These are phyloP conservation scores for Serpula lacrymans DNA, from an alignment of 768 basidiomycete species.

Conservation along the genomic window DNA sequence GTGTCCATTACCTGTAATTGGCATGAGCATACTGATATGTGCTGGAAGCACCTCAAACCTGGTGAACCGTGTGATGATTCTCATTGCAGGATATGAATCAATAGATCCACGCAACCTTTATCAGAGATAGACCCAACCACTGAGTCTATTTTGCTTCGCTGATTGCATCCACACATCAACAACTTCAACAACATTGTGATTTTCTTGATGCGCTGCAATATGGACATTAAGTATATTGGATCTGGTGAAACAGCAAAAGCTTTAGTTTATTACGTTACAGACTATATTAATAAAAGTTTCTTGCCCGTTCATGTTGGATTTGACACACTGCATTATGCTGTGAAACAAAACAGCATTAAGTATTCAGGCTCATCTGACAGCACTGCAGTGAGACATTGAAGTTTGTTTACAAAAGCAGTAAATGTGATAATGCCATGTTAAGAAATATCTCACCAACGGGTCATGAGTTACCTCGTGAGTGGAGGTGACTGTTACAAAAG, in stretches of 20 bases:
- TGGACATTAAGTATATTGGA: conserved; percentile 29
- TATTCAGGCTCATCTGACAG: background rate
- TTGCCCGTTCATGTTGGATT: conserved; percentile 19
- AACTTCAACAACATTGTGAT: no score
- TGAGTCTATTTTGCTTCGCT: no score
- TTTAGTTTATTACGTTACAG: conserved; percentile 32
- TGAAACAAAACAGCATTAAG: background rate
- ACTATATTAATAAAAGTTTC: conserved; percentile 33
- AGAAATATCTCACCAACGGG: conserved; percentile 23
- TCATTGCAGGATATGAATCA: no score
- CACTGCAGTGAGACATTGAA: background rate
- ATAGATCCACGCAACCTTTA: no score
- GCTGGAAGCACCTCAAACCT: no score
- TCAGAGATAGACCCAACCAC: no score
- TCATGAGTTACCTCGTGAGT: conserved; percentile 21
- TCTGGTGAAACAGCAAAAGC: conserved; percentile 31
- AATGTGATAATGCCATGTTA: conserved; percentile 18
- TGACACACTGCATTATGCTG: conserved; percentile 5
- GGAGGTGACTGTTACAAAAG: conserved; percentile 15
- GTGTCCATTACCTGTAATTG: no score
- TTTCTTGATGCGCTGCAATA: conserved; percentile 17
- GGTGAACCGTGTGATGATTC: no score
- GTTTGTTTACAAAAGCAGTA: conserved; percentile 2
- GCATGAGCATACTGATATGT: no score
- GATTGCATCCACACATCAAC: no score